A percentile compares a stretch with the other conserved stretches of the same genome.
These are phyloP conservation scores for Mortierella polycephala DNA, from an alignment of 371 early-diverging fungal genomes.

Conservation along the genomic window DNA sequence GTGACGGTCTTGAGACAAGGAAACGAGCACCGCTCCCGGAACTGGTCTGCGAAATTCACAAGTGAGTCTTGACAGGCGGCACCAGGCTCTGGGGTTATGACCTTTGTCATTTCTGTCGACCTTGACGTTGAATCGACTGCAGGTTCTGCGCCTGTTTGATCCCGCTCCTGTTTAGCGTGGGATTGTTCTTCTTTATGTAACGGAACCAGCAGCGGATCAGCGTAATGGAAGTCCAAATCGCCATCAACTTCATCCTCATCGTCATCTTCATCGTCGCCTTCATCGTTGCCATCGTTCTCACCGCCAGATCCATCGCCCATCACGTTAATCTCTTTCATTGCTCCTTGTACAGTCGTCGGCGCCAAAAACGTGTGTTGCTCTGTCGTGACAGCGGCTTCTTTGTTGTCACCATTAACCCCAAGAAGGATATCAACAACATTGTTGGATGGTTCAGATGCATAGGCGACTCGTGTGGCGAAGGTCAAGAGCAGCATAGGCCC, in stretches of 20 bases:
- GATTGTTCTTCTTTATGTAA: background rate
- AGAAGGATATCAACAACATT: no score
- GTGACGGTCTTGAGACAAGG: slow-evolving; percentile 27
- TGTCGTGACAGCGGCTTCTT: background rate
- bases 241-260: background rate
- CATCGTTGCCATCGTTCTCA: slow-evolving; percentile 1
- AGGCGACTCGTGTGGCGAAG: background rate
- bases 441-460: background rate
- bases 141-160: background rate
- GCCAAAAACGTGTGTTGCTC: background rate
- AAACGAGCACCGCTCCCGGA: slow-evolving; percentile 36
- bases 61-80: slow-evolving; percentile 40
- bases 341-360: background rate
- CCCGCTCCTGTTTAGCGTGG: background rate
- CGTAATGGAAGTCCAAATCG: background rate
- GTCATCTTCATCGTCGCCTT: background rate
- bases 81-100: slow-evolving; percentile 10
- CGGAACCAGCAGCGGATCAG: background rate
- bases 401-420: no score
- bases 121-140: background rate
- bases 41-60: slow-evolving; percentile 38
- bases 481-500: background rate
- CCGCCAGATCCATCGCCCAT: background rate
- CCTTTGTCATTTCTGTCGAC: background rate
- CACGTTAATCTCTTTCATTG: background rate